A percentile compares a stretch with the other conserved stretches of the same genome.
phyloP scores from a whole-genome alignment of 768 basidiomycete genomes.

The Phaeotremella fagi region DNA sequence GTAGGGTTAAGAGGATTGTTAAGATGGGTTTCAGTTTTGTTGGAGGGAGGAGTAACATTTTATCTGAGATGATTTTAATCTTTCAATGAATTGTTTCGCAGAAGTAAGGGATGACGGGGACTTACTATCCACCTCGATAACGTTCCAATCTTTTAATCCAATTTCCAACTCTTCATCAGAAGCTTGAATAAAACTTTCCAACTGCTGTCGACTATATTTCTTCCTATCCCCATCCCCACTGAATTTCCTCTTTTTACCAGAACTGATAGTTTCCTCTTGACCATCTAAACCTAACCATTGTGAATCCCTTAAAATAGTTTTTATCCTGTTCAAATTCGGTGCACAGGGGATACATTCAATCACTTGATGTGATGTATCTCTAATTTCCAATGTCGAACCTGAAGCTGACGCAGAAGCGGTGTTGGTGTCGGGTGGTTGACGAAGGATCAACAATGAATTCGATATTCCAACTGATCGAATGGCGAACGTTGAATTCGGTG shows the following conservation, averaged over 20 bases:
- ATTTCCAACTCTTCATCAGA: conserved; percentile 67
- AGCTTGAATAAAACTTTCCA: conserved; percentile 67
- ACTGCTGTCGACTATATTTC: conserved; percentile 59
- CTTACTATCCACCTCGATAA: conserved; percentile 69
- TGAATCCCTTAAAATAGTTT: conserved; percentile 58
- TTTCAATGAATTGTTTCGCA: not conserved
- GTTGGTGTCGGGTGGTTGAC: conserved; percentile 14
- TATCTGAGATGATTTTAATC: conserved; percentile 51
- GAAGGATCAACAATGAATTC: conserved; percentile 73
- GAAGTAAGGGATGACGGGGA: not conserved
- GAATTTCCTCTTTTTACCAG: conserved; percentile 3
- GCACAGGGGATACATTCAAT: conserved; percentile 75
- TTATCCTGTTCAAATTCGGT: conserved; percentile 67
- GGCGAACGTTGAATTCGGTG: conserved; percentile 68
- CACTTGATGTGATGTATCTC: conserved; percentile 75
- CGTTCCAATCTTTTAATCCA: conserved; percentile 63
- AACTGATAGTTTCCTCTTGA: not conserved
- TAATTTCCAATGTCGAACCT: conserved; percentile 56
- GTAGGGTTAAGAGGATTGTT: conserved; percentile 63
- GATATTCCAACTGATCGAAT: conserved; percentile 83
- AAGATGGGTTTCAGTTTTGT: conserved; percentile 55
- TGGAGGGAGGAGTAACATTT: conserved; percentile 66
- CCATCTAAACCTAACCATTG: conserved; percentile 53
- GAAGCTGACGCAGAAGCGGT: not conserved
- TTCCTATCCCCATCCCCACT: conserved; percentile 17